A percentile compares a stretch with the other conserved stretches of the same genome.
phyloP scores from a whole-genome alignment of 2,329 filamentous ascomycete genomes.

The Incumbomyces lentus region DNA sequence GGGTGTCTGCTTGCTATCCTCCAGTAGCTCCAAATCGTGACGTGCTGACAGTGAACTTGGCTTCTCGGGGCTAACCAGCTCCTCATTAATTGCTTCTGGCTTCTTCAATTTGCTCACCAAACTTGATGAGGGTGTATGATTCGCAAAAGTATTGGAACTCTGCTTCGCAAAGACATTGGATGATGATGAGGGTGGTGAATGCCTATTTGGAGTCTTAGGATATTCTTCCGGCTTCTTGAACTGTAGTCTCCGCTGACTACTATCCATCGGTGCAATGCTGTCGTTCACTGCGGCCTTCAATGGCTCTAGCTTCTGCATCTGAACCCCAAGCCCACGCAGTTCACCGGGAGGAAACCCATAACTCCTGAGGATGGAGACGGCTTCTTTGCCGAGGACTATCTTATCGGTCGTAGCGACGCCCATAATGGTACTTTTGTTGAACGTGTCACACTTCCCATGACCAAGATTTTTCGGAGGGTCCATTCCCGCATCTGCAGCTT shows the following conservation, averaged over 20 bases:
- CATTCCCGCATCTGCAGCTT: constrained; percentile 73
- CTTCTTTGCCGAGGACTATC: constrained; percentile 65
- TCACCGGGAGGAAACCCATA: constrained; percentile 83
- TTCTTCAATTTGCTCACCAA: constrained; percentile 21
- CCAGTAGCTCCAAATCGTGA: constrained; percentile 18
- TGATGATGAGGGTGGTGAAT: constrained; percentile 8
- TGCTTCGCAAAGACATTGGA: constrained; percentile 11
- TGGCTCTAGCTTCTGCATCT: constrained; percentile 84
- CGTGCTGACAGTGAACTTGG: constrained; percentile 11
- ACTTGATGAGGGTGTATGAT: constrained; percentile 13
- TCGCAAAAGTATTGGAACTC: constrained; percentile 21
- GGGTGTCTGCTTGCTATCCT: constrained; percentile 26
- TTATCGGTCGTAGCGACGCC: constrained; percentile 73
- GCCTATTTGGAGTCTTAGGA: constrained; percentile 11
- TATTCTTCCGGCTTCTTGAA: constrained; percentile 50
- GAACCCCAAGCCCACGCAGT: constrained; percentile 80
- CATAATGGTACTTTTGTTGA: constrained; percentile 76
- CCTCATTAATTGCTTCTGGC: constrained; percentile 42
- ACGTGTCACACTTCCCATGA: constrained; percentile 88
- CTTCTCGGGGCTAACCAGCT: constrained; percentile 34
- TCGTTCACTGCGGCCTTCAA: constrained; percentile 44
- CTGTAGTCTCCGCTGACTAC: constrained; percentile 67
- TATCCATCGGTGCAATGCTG: constrained; percentile 35
- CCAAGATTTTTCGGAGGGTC: constrained; percentile 90
- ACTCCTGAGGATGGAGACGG: constrained; percentile 69